These are phyloP conservation scores for Setaria viridis DNA, from an alignment of 202 grass and related monocot species.

Conservation along the genomic window DNA sequence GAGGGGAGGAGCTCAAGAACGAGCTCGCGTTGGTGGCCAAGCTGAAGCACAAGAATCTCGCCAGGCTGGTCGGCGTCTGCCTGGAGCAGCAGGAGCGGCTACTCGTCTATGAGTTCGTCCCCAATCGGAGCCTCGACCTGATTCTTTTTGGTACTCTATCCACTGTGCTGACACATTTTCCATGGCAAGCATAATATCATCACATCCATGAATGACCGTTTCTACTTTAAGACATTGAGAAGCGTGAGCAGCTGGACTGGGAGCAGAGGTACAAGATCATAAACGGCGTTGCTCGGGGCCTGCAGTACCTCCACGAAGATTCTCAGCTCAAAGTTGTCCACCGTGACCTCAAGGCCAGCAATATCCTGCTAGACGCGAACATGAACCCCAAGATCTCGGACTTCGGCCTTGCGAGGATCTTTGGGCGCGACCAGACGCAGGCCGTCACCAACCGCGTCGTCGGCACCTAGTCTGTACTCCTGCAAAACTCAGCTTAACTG, in stretches of 20 bases:
- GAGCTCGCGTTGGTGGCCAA: background rate
- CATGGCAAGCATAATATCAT: too few species aligned
- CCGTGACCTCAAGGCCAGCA: constrained; percentile 16
- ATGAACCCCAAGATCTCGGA: constrained; percentile 20
- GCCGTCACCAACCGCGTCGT: background rate
- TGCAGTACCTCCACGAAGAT: background rate
- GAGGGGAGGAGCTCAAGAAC: constrained; percentile 8
- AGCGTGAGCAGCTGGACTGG: background rate
- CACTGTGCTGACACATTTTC: too few species aligned
- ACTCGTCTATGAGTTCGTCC: background rate
- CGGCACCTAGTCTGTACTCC: background rate
- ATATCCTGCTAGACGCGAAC: background rate
- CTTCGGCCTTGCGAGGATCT: background rate
- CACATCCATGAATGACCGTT: background rate
- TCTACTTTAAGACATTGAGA: background rate
- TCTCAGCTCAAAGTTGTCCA: background rate
- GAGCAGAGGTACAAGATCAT: background rate
- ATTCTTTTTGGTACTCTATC: background rate
- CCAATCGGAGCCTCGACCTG: background rate
- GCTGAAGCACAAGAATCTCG: background rate
- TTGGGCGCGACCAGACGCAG: background rate
- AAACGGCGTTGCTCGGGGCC: background rate
- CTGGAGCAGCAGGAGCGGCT: background rate
- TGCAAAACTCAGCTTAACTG: too few species aligned
- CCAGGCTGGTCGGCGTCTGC: background rate